Percentiles rank a stretch among this genome's conserved stretches.
These are phyloP conservation scores for Phytopythium cucurbitacearum DNA, from an alignment of 352 stramenopile genomes.

Conservation along the genomic window DNA sequence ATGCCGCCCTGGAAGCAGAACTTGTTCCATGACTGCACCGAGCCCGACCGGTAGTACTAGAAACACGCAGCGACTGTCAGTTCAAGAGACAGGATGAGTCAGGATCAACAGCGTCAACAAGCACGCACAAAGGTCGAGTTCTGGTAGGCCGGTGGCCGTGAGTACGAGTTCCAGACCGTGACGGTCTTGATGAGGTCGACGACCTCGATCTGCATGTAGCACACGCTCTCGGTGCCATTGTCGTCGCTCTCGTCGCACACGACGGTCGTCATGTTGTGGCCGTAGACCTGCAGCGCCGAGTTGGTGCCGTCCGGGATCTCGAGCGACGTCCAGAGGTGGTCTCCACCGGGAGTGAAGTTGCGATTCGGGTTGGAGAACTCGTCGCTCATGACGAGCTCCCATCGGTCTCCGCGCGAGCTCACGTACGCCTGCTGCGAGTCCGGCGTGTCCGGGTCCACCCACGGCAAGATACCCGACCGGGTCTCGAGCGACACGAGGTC, in stretches of 20 bases:
- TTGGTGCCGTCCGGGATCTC: slow-evolving; percentile 74
- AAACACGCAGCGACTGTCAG: slow-evolving; percentile 6
- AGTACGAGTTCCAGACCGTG: slow-evolving; percentile 70
- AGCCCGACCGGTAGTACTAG: slow-evolving; percentile 75
- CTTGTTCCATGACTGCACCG: slow-evolving; percentile 94
- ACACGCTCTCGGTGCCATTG: slow-evolving; percentile 15
- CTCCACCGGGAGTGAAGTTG: slow-evolving; percentile 49
- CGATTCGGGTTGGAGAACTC: slow-evolving; percentile 46
- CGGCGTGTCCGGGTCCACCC: slow-evolving; percentile 60
- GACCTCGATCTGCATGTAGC: slow-evolving; percentile 59
- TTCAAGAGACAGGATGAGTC: background rate
- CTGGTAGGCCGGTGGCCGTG: slow-evolving; percentile 42
- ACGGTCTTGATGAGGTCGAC: slow-evolving; percentile 49
- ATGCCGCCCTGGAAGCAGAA: slow-evolving; percentile 94
- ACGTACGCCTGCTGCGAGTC: slow-evolving; percentile 35
- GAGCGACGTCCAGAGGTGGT: slow-evolving; percentile 59
- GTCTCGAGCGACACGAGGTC: slow-evolving; percentile 25
- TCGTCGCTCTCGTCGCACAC: slow-evolving; percentile 34
- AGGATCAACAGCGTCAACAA: slow-evolving; percentile 1
- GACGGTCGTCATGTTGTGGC: slow-evolving; percentile 59
- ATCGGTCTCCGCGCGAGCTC: slow-evolving; percentile 43
- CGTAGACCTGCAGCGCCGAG: slow-evolving; percentile 55
- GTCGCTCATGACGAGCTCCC: slow-evolving; percentile 68
- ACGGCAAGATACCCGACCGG: slow-evolving; percentile 39
- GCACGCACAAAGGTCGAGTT: slow-evolving; percentile 39